These are phyloP conservation scores for Ogataea corticis DNA, from an alignment of 805 yeast species.

Conservation along the genomic window DNA sequence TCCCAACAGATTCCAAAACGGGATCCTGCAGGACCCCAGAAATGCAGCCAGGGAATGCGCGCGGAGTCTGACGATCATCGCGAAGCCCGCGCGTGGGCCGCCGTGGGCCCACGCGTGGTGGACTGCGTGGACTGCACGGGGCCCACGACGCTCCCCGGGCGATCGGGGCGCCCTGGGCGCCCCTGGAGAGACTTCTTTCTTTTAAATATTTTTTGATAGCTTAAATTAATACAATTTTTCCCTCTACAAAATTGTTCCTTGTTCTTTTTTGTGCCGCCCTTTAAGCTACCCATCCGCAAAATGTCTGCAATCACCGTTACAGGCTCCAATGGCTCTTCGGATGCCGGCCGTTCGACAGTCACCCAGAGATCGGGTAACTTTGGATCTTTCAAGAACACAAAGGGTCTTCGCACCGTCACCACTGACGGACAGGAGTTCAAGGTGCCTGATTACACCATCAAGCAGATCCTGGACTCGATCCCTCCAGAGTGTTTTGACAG, in stretches of 20 bases:
- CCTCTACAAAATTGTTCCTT: no score
- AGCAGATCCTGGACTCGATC: conserved; percentile 69
- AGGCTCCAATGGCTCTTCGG: conserved; percentile 23
- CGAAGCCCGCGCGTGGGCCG: neutral
- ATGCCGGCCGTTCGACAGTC: conserved; percentile 16
- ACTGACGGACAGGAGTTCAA: conserved; percentile 66
- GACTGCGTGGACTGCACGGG: no score
- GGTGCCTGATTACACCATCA: conserved; percentile 75
- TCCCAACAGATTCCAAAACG: neutral
- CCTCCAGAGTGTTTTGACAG: conserved; percentile 77
- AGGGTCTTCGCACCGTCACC: conserved; percentile 49
- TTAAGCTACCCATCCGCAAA: no score
- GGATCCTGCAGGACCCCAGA: neutral
- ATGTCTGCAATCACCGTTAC: conserved; percentile 39
- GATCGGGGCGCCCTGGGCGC: no score
- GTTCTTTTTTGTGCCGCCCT: neutral
- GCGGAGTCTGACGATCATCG: no score
- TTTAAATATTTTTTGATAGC: neutral
- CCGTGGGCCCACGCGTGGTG: neutral
- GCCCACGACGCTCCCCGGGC: no score
- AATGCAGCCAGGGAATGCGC: no score
- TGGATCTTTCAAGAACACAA: conserved; percentile 36
- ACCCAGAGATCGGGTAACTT: conserved; percentile 43
- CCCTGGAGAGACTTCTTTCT: conserved; percentile 1
- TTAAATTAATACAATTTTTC: no score